Evolutionary conservation across 2,329 filamentous ascomycete genomes (phyloP), one percentile per base, ranked within the genome.

Genomic region (Claviceps sp.): DNA sequence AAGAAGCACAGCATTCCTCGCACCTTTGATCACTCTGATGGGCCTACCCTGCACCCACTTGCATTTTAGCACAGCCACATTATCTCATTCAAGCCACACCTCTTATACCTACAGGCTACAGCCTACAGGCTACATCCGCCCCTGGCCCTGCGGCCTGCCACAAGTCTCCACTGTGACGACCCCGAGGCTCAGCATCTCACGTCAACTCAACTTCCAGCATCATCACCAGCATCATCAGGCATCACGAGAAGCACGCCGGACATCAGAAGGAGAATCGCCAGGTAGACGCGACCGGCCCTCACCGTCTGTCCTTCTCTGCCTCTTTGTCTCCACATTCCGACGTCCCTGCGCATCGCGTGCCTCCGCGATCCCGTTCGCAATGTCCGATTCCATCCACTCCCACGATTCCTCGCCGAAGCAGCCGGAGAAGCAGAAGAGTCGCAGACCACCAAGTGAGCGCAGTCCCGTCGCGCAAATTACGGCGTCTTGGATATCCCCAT

Each of bases 361-460:
- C 38, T 38, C n/a, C 11, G 37, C 58, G 55, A 62, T 49, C 50
- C 54, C 55, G 47, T 53, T 57, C 61, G 66, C 56, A 58, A 78
- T 77, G 75, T 68, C 73, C 62, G 76, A 78, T 65, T 79, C 77
- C 47, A 75, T 80, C 59, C 66, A 71, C 54, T 78, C 76, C 41
- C 72, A 76, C 60, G 77, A 81, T 58, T 73, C 72, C 52, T 66
- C 70, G 59, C 65, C 67, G 59, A 73, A 77, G 62, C 64, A 70
- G 57, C 63, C 77, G 77, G 74, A 93, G 72, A 93, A 90, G 75
- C 80, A 85, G 70, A 95, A 95, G 81, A 94, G 81, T 77, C 84
- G 86, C 70, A 84, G 88, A 71, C 91, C 91, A 60, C 88, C 89
- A 61, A 96, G 89, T 95, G 64, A 70, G 75, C 70, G 69, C 48